Base-by-base conservation (phyloP, 176 grass and related monocot species). In the Chrysopogon serrulatus region DNA sequence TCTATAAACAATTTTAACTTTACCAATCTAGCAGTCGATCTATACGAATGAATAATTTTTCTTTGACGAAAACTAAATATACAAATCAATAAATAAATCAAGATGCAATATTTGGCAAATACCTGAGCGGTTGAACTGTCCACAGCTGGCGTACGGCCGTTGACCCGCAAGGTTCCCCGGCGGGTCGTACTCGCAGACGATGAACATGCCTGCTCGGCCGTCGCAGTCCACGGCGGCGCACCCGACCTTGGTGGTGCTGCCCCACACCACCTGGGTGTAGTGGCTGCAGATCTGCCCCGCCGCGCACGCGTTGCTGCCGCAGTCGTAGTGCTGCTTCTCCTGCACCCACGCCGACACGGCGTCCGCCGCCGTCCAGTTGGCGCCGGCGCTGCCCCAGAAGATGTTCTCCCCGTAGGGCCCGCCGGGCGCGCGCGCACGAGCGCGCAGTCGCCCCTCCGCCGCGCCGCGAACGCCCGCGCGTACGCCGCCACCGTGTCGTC, bases 251-350 rank as follows among this genome's bases (percentile, higher is more conserved):
- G 18, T 53, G 30, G 85, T 95, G 10, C 43, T 76, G 6, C 24
- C 78, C 93, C 90, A 95, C 14, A 90, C 90, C 2, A 87, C 68
- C 68, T 92, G 91, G 1, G 84, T 92, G 87, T 87, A 92, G 27
- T 89, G 87, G 2, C 21, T 5, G 65, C 91, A 92, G 0, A 30
- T 0, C 12, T 2, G 11, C 1, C 30, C 71, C 1, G 14, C 10
- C 63, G 23, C 4, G 73, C 93, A 95, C 0, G 49, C 60, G 75
- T 84, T 83, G 37, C 9, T 24, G 9, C 5, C 23, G 73, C 87
- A 86, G 68, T 86, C 27, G 70, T 95, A 95, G 77, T 47, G 51
- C 5, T 64, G 23, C 65, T 66, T 83, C 80, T 92, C 90, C 3
- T 2, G 0, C 4, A 87, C 47, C 93, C 93, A 95, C 1, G 17